A percentile compares a stretch with the other conserved stretches of the same genome.
These are phyloP conservation scores for Nidularia pulvinata DNA, from an alignment of 768 basidiomycete genomes.

Conservation along the genomic window DNA sequence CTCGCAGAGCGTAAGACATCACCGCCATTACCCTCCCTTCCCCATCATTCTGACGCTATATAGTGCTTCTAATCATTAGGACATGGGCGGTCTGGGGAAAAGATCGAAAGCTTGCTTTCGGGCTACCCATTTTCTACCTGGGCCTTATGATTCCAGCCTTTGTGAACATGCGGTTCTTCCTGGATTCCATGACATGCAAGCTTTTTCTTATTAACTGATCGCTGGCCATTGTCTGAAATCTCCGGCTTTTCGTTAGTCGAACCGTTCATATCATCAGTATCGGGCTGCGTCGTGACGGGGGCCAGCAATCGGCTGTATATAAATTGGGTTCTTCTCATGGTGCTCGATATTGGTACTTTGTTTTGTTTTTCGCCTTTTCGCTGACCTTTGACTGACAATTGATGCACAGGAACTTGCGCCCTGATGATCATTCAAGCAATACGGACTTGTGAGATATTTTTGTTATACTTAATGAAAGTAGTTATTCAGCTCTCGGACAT, in stretches of 20 bases:
- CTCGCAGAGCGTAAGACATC: neutral
- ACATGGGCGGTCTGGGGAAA: constrained; percentile 7
- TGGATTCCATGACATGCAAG: neutral
- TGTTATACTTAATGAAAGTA: neutral
- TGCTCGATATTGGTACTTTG: constrained; percentile 4
- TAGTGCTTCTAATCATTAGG: constrained; percentile 3
- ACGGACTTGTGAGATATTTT: neutral
- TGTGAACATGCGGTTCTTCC: constrained; percentile 1
- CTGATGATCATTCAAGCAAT: constrained; percentile 5
- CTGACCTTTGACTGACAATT: too few relatives aligned
- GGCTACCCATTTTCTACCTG: neutral
- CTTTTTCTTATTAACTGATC: neutral
- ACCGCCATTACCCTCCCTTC: neutral
- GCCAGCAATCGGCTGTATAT: constrained; percentile 2
- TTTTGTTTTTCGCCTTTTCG: too few relatives aligned
- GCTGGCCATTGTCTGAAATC: neutral
- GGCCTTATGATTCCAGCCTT: constrained; percentile 1
- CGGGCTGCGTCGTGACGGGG: constrained; percentile 1
- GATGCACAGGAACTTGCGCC: too few relatives aligned
- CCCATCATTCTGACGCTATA: neutral
- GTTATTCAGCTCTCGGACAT: neutral
- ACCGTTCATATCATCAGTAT: neutral
- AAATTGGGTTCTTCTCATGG: constrained; percentile 4
- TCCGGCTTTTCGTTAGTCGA: neutral
- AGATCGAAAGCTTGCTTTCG: neutral